Conservation (phyloP, 441 rosid species). For the Cnidoscolus chayamansa region DNA sequence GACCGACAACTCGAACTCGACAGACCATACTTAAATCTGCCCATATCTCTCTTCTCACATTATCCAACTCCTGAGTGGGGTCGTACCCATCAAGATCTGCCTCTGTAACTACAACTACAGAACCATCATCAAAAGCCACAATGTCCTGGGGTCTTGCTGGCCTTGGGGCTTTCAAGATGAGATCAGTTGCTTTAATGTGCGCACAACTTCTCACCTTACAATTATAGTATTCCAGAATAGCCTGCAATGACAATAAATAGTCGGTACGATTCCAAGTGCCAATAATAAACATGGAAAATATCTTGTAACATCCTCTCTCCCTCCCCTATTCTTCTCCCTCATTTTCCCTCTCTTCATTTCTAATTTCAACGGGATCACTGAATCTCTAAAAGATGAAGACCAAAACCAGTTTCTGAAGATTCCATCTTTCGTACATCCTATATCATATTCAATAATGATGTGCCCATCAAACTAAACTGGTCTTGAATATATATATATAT, state of each 20-base stretch:
- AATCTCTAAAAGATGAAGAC: neutral
- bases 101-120: constrained; percentile 70
- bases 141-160: constrained; percentile 34
- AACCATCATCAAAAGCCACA: constrained; percentile 73
- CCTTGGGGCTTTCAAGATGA: constrained; percentile 34
- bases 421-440: neutral
- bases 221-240: constrained; percentile 70
- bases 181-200: constrained; percentile 23
- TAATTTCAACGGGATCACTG: neutral
- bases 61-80: constrained; percentile 32
- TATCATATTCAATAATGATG: neutral
- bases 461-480: neutral
- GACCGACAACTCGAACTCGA: constrained; percentile 69
- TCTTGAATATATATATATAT: neutral
- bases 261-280: neutral
- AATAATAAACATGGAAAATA: neutral
- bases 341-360: neutral
- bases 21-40: constrained; percentile 70
- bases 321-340: neutral
- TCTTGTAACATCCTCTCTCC: too few relatives aligned
- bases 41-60: constrained; percentile 56
- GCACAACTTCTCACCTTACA: constrained; percentile 39
- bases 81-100: constrained; percentile 83
- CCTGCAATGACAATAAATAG: constrained; percentile 45
- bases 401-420: neutral